phyloP scores from a whole-genome alignment of 495 filamentous ascomycete species.

The Aspergillus homomorphus region DNA sequence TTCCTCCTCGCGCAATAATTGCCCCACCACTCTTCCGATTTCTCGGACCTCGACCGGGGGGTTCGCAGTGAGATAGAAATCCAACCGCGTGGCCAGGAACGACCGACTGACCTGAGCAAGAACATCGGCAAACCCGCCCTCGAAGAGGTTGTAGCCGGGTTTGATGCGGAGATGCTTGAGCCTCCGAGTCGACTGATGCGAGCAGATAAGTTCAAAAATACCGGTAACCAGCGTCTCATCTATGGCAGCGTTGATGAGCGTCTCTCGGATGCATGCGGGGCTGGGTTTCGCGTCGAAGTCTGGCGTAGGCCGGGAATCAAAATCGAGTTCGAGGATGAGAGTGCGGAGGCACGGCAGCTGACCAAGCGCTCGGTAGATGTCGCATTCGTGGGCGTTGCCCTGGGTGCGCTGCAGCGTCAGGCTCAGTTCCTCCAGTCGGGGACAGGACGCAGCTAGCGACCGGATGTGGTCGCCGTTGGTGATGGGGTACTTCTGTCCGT shows the following conservation, averaged over 20 bases:
- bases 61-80: neutral
- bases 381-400: neutral
- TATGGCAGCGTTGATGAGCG: slow-evolving; percentile 5
- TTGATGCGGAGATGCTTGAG: slow-evolving; percentile 1
- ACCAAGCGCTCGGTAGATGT: neutral
- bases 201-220: slow-evolving; percentile 29
- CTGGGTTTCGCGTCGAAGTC: neutral
- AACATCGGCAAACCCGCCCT: neutral
- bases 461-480: neutral
- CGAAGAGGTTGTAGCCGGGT: neutral
- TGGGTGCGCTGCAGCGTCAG: neutral
- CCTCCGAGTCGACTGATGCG: neutral
- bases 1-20: neutral
- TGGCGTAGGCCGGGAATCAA: neutral
- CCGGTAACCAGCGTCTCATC: neutral
- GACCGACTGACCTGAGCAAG: neutral
- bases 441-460: neutral
- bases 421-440: neutral
- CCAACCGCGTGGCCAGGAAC: neutral
- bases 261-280: neutral
- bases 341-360: neutral
- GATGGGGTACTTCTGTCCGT: neutral
- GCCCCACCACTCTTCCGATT: neutral
- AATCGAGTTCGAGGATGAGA: neutral
- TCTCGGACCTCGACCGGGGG: neutral